phyloP scores from a whole-genome alignment of 179 eudicot species.

The Camellia oleifera region DNA sequence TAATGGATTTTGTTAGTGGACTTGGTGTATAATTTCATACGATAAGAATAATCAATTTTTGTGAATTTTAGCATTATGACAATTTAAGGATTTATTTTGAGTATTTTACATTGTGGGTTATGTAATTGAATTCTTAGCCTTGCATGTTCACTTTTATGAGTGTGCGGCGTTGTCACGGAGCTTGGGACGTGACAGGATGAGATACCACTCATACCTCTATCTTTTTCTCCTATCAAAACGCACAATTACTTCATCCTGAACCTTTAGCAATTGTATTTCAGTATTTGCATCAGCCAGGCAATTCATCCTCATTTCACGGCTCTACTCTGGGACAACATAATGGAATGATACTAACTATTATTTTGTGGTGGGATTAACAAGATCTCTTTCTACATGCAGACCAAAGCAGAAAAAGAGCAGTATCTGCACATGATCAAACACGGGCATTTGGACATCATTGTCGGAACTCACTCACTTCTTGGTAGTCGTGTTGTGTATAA shows the following conservation, averaged over 20 bases:
- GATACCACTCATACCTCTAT: too few species aligned
- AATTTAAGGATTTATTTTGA: too few species aligned
- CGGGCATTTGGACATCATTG: conserved; percentile 78
- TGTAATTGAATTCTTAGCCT: too few species aligned
- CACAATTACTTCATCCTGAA: conserved; percentile 1
- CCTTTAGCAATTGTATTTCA: background rate
- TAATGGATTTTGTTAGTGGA: too few species aligned
- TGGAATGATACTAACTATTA: background rate
- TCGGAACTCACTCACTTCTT: conserved; percentile 92
- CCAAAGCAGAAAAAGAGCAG: conserved; percentile 80
- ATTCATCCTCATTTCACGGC: background rate
- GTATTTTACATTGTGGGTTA: too few species aligned
- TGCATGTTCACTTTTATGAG: too few species aligned
- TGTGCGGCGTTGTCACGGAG: too few species aligned
- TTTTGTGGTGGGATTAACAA: conserved; percentile 12
- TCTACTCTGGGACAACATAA: conserved; percentile 11
- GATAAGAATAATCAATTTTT: too few species aligned
- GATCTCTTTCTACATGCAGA: conserved; percentile 48
- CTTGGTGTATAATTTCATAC: too few species aligned
- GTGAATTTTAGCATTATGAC: too few species aligned
- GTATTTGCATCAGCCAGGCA: background rate
- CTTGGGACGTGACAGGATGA: too few species aligned
- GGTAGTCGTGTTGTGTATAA: conserved; percentile 82
- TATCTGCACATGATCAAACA: conserved; percentile 61
- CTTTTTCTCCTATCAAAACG: too few species aligned